These are phyloP conservation scores for Nissolia schottii DNA, from an alignment of 306 rosid genomes.

Conservation along the genomic window DNA sequence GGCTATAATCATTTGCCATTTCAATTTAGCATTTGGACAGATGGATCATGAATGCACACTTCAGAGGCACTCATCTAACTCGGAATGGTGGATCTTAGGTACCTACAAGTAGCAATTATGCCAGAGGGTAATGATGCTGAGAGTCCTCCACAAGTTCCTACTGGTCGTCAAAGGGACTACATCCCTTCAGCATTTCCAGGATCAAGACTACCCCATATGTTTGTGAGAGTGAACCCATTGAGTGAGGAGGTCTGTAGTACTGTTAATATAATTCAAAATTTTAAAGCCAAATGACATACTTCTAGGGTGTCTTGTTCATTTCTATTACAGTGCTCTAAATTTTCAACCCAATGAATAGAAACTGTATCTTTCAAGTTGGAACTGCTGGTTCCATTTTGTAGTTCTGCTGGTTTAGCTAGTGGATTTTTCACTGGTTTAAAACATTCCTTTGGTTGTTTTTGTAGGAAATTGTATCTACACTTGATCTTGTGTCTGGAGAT, in stretches of 20 bases:
- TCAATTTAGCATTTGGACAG: constrained; percentile 14
- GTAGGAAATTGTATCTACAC: constrained; percentile 60
- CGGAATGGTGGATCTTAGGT: constrained; percentile 40
- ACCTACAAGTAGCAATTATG: constrained; percentile 70
- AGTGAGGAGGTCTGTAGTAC: constrained; percentile 55
- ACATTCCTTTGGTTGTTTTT: constrained; percentile 10
- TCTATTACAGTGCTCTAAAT: background rate
- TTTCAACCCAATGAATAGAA: background rate
- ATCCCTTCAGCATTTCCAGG: constrained; percentile 80
- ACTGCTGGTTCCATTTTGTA: constrained; percentile 13
- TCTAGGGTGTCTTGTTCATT: background rate
- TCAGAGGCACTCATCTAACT: constrained; percentile 33
- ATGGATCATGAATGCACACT: constrained; percentile 17
- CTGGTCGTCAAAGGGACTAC: constrained; percentile 77
- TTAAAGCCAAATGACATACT: background rate
- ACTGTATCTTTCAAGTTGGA: background rate
- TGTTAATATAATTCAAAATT: background rate
- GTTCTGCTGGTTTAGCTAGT: constrained; percentile 8
- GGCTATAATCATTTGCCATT: background rate
- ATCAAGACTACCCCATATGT: constrained; percentile 86
- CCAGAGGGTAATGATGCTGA: constrained; percentile 35
- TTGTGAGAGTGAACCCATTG: constrained; percentile 43
- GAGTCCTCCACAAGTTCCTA: constrained; percentile 45
- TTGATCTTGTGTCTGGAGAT: constrained; percentile 68
- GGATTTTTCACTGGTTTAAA: background rate